Evolutionary conservation across 2,329 filamentous ascomycete species (phyloP), one percentile per base, ranked within the genome.

Genomic region (Phaeophleospora eucalypticola): DNA sequence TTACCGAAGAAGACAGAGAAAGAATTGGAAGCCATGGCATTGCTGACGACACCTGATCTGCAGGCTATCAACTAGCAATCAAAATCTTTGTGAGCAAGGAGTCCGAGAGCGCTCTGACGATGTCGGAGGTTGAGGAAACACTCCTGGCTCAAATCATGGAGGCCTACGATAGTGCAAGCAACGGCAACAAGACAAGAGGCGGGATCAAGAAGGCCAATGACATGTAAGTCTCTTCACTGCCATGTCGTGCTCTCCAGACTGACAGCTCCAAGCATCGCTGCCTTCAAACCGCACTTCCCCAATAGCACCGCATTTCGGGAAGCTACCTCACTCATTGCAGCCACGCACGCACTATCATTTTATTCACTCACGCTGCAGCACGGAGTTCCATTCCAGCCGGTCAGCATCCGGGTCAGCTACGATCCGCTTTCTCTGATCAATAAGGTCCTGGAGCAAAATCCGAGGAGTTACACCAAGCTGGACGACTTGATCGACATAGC

Each of bases 121-220:
- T 87, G 2, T 59, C 75, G 2, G 59, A 63, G 2, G 67, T 88
- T 1, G 78, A 81, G 59, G 75, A 80, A 3, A 79, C 81, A 1
- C 71, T 89, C 7, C 70, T 86, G 35, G 73, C 73, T 1, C 75
- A 81, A 38, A 83, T 84, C 1, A 77, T 89, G 70, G 75, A 79
- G 44, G 79, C 84, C 3, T 93, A 89, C 61, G 87, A 93, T 60
- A 87, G 87, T 61, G 87, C 87, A 2, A 87, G 84, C 17, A 93
- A 93, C 59, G 85, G 86, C 0, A 89, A 91, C 58, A 80, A 81
- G 45, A 86, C 79, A 2, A 77, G 87, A 54, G 87, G 87, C 14
- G 84, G 84, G 0, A 75, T 93, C 59, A 88, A 87, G 67, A 87
- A 82, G 65, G 88, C 86, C 37, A 77, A 84, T 55, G 84, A 89